Evolutionary conservation across 2,329 filamentous ascomycete genomes (phyloP).

Genomic region (Claviceps humidiphila): DNA sequence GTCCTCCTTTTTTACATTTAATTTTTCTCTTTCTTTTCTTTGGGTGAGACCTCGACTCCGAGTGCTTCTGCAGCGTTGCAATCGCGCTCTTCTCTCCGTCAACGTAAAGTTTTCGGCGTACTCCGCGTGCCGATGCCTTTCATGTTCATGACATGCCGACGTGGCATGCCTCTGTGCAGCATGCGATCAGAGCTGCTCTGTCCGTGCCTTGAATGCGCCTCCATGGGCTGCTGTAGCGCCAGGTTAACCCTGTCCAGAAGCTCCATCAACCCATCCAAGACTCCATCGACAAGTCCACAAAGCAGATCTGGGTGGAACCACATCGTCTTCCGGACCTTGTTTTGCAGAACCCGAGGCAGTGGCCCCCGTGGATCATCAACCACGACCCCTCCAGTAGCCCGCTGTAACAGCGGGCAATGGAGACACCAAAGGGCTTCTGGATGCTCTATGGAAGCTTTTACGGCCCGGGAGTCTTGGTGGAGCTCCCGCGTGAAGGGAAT

Average conservation of each 20-base stretch:
- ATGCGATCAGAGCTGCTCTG: neutral
- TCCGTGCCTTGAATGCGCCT: neutral
- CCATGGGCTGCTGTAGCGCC: neutral
- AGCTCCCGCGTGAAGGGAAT: conserved; percentile 6
- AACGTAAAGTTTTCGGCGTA: neutral
- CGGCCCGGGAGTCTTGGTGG: conserved; percentile 10
- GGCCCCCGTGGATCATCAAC: conserved; percentile 3
- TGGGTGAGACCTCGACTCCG: too few species aligned
- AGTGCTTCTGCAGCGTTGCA: neutral
- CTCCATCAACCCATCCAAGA: conserved; percentile 4
- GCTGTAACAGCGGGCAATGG: conserved; percentile 7
- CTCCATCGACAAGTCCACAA: conserved; percentile 9
- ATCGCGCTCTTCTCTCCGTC: conserved; percentile 6
- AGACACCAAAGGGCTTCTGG: conserved; percentile 12
- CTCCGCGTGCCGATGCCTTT: neutral
- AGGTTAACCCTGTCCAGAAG: conserved; percentile 3
- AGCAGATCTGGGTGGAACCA: conserved; percentile 13
- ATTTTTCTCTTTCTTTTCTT: neutral
- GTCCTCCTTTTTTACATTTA: neutral
- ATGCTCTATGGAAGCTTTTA: conserved; percentile 12
- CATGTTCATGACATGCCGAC: neutral
- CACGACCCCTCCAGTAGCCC: conserved; percentile 7
- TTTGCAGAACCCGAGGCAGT: conserved; percentile 5
- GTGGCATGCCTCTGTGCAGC: neutral
- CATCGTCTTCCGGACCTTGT: conserved; percentile 8